Conservation (phyloP, 2,329 filamentous ascomycete genomes). For the Hypomyces perniciosus region DNA sequence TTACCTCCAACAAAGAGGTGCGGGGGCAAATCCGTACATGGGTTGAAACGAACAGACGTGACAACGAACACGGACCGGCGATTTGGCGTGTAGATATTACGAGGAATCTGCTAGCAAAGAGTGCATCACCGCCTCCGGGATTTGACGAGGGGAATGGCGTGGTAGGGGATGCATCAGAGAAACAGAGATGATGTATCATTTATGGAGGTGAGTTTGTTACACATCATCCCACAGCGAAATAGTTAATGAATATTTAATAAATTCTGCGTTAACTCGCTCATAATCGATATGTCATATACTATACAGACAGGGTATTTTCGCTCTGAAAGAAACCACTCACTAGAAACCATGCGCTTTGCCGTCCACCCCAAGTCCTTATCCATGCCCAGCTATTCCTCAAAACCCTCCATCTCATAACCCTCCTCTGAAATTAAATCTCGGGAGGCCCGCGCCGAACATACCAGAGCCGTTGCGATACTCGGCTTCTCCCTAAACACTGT, state of each 20-base stretch:
- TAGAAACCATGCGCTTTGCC: too few relatives aligned
- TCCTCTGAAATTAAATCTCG: too few relatives aligned
- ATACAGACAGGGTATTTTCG: too few relatives aligned
- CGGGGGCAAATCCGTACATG: slow-evolving; percentile 30
- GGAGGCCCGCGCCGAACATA: not conserved
- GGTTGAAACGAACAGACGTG: slow-evolving; percentile 25
- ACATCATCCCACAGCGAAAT: not conserved
- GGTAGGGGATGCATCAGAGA: not conserved
- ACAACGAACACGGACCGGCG: slow-evolving; percentile 25
- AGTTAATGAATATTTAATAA: not conserved
- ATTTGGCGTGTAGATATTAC: slow-evolving; percentile 31
- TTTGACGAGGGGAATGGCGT: not conserved
- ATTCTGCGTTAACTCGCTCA: too few relatives aligned
- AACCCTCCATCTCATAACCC: not conserved
- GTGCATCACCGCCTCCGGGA: slow-evolving; percentile 20
- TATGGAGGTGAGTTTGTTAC: not conserved
- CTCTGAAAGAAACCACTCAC: too few relatives aligned
- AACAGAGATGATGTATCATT: slow-evolving; percentile 1
- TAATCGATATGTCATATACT: too few relatives aligned
- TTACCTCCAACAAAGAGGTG: slow-evolving; percentile 38
- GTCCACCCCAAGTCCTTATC: too few relatives aligned
- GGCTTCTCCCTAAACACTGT: slow-evolving; percentile 3
- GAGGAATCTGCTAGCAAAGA: slow-evolving; percentile 31
- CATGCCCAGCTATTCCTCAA: too few relatives aligned
- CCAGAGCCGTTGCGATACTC: slow-evolving; percentile 7